phyloP scores from a whole-genome alignment of 1,284 basidiomycete genomes.

The Leccinum subspadiceum region DNA sequence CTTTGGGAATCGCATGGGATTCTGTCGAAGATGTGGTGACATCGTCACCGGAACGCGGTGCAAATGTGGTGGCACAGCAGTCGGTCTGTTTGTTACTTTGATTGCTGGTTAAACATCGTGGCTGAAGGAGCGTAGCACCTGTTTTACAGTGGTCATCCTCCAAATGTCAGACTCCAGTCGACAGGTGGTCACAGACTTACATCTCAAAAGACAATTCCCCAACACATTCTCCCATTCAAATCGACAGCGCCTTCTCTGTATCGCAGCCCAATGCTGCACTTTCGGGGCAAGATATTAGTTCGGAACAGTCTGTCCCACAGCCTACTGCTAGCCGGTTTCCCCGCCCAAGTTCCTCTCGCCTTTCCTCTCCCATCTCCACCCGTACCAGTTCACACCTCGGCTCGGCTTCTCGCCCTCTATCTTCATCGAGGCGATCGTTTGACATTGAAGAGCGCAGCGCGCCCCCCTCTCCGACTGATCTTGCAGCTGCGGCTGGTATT shows the following conservation, averaged over 20 bases:
- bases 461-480: constrained; percentile 35
- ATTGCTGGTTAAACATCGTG: constrained; percentile 2
- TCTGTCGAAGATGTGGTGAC: constrained; percentile 78
- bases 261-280: constrained; percentile 15
- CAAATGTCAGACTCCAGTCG: constrained; percentile 42
- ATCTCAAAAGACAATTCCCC: constrained; percentile 51
- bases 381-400: constrained; percentile 60
- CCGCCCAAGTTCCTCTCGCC: constrained; percentile 41
- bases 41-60: constrained; percentile 68
- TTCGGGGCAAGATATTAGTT: constrained; percentile 7
- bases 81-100: constrained; percentile 51
- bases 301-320: constrained; percentile 16
- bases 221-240: constrained; percentile 25
- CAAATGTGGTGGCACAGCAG: constrained; percentile 73
- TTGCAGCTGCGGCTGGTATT: constrained; percentile 48
- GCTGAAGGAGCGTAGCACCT: constrained; percentile 48
- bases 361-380: constrained; percentile 38
- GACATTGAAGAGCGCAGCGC: constrained; percentile 26
- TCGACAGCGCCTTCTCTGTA: constrained; percentile 18
- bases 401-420: constrained; percentile 51
- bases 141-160: constrained; percentile 62
- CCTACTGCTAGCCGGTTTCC: constrained; percentile 47
- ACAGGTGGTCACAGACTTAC: constrained; percentile 78
- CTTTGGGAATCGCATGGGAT: constrained; percentile 53
- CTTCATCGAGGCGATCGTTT: constrained; percentile 52